Conservation (phyloP, 768 basidiomycete genomes). For the Rhizopogon vinicolor region DNA sequence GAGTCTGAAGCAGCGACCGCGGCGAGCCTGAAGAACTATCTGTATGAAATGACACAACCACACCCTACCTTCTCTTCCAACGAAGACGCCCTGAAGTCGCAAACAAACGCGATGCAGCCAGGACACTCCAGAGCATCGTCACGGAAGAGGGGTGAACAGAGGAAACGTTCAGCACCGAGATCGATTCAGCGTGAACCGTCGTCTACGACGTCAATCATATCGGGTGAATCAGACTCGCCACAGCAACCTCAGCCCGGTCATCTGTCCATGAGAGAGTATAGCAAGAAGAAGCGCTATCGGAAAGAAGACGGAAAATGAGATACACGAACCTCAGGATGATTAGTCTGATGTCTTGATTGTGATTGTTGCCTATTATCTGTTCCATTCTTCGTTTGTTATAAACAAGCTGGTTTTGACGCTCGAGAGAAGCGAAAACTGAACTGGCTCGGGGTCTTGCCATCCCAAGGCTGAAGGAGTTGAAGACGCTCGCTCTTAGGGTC, state of each 20-base stretch:
- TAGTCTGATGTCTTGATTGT: not conserved
- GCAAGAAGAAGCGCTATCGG: slow-evolving; percentile 22
- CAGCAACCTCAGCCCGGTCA: not conserved
- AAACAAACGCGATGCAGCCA: slow-evolving; percentile 6
- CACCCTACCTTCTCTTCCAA: slow-evolving; percentile 1
- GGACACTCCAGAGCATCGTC: not conserved
- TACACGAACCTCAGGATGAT: not conserved
- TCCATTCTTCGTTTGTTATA: not conserved
- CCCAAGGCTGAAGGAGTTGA: slow-evolving; percentile 82
- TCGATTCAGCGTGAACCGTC: slow-evolving; percentile 17
- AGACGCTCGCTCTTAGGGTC: slow-evolving; percentile 84
- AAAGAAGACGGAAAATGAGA: slow-evolving; percentile 18
- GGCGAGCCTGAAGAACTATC: slow-evolving; percentile 18
- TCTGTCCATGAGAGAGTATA: slow-evolving; percentile 14
- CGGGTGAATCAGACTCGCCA: slow-evolving; percentile 11
- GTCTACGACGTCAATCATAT: slow-evolving; percentile 15
- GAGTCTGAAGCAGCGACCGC: slow-evolving; percentile 4
- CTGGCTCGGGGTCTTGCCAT: slow-evolving; percentile 75
- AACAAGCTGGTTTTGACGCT: not conserved
- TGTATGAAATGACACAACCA: slow-evolving; percentile 11
- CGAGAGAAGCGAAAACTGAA: not conserved
- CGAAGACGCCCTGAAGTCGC: not conserved
- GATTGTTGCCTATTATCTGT: too few species aligned
- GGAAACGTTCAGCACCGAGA: slow-evolving; percentile 9
- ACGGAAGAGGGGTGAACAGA: not conserved